Evolutionary conservation across 768 basidiomycete species (phyloP).

Genomic region (Ramaria sp.): DNA sequence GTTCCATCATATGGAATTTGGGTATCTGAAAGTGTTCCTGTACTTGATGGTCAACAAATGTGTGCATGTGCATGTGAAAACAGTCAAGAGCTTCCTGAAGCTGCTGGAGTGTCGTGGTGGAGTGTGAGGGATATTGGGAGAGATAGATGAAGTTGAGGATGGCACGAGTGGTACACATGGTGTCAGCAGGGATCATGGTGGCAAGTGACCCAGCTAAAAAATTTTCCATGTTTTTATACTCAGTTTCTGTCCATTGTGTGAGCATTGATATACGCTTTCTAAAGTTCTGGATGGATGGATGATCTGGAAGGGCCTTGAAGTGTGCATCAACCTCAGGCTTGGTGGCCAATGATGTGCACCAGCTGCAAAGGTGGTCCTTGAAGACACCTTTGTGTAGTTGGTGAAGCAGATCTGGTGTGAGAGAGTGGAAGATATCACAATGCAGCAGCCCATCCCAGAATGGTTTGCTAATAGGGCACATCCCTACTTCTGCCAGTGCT

Average conservation of each 20-base stretch:
- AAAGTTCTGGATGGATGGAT: constrained; percentile 22
- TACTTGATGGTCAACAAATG: constrained; percentile 19
- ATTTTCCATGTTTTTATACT: constrained; percentile 29
- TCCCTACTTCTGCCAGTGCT: too few relatives aligned
- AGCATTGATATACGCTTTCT: constrained; percentile 30
- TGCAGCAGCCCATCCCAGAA: too few relatives aligned
- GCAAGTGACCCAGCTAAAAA: constrained; percentile 25
- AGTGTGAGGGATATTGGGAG: constrained; percentile 21
- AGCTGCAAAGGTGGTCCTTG: too few relatives aligned
- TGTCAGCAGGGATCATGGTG: constrained; percentile 14
- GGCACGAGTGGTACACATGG: constrained; percentile 16
- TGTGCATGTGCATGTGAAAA: constrained; percentile 22
- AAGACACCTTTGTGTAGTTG: constrained; percentile 40
- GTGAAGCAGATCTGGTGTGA: constrained; percentile 37
- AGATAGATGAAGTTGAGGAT: constrained; percentile 27
- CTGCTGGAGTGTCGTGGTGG: constrained; percentile 15
- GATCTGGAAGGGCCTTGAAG: constrained; percentile 12
- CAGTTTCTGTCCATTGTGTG: constrained; percentile 33
- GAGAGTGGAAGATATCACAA: constrained; percentile 26
- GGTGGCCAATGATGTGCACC: constrained; percentile 7
- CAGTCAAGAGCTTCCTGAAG: constrained; percentile 16
- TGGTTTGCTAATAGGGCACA: constrained; percentile 10
- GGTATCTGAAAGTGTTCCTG: constrained; percentile 26
- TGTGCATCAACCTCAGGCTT: constrained; percentile 12
- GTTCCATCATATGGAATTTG: constrained; percentile 23